Conservation (phyloP, 2,329 filamentous ascomycete species). For the Curvularia hawaiiensis region DNA sequence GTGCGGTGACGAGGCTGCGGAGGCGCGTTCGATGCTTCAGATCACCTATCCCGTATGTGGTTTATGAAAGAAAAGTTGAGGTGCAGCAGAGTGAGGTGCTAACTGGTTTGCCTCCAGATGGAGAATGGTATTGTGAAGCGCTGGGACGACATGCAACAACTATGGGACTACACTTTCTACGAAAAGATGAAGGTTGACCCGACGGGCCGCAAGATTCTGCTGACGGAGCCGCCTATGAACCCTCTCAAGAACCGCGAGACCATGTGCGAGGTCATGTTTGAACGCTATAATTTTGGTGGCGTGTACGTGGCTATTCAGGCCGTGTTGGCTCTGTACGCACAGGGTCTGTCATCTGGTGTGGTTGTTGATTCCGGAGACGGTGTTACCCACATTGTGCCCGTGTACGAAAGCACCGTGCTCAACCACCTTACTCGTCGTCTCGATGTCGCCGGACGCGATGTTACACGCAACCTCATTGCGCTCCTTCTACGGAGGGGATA, state of each 20-base stretch:
- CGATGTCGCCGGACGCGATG: constrained; percentile 94
- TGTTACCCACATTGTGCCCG: constrained; percentile 97
- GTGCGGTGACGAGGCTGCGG: constrained; percentile 98
- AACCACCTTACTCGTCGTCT: constrained; percentile 94
- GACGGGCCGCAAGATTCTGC: constrained; percentile 90
- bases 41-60: constrained; percentile 85
- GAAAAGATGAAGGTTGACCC: constrained; percentile 97
- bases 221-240: constrained; percentile 98
- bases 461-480: constrained; percentile 97
- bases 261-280: constrained; percentile 99
- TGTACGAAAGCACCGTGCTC: constrained; percentile 97
- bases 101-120: constrained; percentile 65
- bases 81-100: constrained; percentile 27
- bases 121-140: constrained; percentile 99
- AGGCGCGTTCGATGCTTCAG: constrained; percentile 95
- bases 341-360: constrained; percentile 84
- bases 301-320: constrained; percentile 99
- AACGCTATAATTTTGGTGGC: constrained; percentile 92
- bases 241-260: constrained; percentile 94
- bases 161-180: constrained; percentile 98
- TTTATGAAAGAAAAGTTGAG: constrained; percentile 11
- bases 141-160: constrained; percentile 99
- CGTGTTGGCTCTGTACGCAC: constrained; percentile 92
- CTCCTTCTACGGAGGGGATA: constrained; percentile 93
- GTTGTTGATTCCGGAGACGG: constrained; percentile 98